These are phyloP conservation scores for Kregervanrija delftensis DNA, from an alignment of 805 yeast genomes.

Conservation along the genomic window DNA sequence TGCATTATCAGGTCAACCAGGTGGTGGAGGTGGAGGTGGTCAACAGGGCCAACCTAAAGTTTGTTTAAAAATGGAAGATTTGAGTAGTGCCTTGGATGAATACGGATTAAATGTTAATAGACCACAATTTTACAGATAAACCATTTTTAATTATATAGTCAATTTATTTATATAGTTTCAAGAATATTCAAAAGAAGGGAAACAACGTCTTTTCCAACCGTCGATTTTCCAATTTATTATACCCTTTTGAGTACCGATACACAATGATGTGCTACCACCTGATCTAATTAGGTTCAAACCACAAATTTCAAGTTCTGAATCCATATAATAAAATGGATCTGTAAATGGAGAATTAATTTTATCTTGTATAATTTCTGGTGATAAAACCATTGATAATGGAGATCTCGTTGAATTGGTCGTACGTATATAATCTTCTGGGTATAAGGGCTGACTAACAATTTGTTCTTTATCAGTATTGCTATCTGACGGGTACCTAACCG, in stretches of 20 bases:
- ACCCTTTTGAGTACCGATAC: slow-evolving; percentile 64
- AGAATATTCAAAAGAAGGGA: slow-evolving; percentile 46
- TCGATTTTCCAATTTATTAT: slow-evolving; percentile 65
- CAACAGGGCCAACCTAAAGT: slow-evolving; percentile 43
- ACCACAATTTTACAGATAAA: slow-evolving; percentile 87
- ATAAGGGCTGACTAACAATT: neutral
- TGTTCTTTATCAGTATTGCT: neutral
- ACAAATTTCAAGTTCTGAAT: slow-evolving; percentile 37
- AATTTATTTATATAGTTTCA: slow-evolving; percentile 12
- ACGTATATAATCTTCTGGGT: neutral
- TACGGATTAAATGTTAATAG: slow-evolving; percentile 75
- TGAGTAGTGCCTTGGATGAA: slow-evolving; percentile 87
- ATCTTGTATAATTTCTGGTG: neutral
- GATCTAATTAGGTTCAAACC: slow-evolving; percentile 57
- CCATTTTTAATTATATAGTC: neutral
- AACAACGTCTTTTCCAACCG: slow-evolving; percentile 54
- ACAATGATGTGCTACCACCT: slow-evolving; percentile 36
- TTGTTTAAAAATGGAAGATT: slow-evolving; percentile 86
- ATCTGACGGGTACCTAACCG: slow-evolving; percentile 3
- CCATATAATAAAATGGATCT: slow-evolving; percentile 18
- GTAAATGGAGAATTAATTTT: slow-evolving; percentile 4
- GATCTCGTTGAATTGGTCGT: neutral
- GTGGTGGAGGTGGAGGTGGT: slow-evolving; percentile 13
- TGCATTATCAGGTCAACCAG: slow-evolving; percentile 16
- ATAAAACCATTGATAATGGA: neutral